These are phyloP conservation scores for Stentor roeselii DNA, from an alignment of 73 alveolate genomes.

Conservation along the genomic window DNA sequence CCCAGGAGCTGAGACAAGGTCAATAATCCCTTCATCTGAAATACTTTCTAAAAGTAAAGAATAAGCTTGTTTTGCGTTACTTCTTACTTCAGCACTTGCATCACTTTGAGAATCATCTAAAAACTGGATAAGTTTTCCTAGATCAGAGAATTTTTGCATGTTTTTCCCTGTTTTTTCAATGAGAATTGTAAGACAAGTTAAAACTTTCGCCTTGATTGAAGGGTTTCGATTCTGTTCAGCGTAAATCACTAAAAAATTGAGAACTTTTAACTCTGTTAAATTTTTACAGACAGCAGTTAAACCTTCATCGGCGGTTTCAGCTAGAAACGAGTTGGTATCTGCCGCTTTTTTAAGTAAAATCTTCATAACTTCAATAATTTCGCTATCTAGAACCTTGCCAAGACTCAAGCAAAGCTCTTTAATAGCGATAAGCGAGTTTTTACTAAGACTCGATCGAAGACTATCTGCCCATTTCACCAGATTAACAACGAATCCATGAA, in stretches of 20 bases:
- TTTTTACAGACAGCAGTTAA: background rate
- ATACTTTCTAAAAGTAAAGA: background rate
- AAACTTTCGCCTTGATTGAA: background rate
- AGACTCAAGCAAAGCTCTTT: slow-evolving; percentile 13
- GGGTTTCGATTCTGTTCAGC: background rate
- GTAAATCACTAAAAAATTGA: background rate
- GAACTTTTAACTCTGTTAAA: slow-evolving; percentile 4
- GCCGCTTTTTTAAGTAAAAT: slow-evolving; percentile 4
- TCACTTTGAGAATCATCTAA: background rate
- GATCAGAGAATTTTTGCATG: background rate
- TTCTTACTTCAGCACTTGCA: slow-evolving; percentile 25
- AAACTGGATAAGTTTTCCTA: background rate
- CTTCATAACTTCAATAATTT: background rate
- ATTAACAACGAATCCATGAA: background rate
- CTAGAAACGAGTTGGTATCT: slow-evolving; percentile 10
- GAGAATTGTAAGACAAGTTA: background rate
- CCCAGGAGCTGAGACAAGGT: background rate
- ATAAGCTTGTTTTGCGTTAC: background rate
- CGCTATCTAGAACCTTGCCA: slow-evolving; percentile 1
- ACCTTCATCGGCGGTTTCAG: slow-evolving; percentile 1
- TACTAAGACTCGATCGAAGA: background rate
- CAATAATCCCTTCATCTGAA: background rate
- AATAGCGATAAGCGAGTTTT: background rate
- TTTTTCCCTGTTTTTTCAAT: background rate
- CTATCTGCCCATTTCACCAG: background rate